A percentile compares a stretch with the other conserved stretches of the same genome.
Conservation (phyloP, 352 stramenopile species). For the Phytophthora tentaculata region DNA sequence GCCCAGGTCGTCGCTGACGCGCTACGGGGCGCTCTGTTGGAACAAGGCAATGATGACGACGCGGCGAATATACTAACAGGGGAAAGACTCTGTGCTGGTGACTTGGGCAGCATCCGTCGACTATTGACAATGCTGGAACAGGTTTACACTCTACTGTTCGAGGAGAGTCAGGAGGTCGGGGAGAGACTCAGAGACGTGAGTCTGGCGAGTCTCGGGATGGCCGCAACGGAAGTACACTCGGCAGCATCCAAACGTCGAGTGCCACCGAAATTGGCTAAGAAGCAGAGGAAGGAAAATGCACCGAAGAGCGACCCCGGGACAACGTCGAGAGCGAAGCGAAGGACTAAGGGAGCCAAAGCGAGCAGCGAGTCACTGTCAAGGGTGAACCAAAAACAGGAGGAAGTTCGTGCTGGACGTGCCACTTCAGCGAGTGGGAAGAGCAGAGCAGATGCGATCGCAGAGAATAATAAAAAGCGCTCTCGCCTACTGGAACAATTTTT, state of each 20-base stretch:
- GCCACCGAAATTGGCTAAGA: constrained; percentile 30
- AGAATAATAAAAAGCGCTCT: constrained; percentile 46
- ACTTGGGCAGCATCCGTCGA: constrained; percentile 54
- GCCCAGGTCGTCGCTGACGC: constrained; percentile 88
- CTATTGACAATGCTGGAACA: constrained; percentile 65
- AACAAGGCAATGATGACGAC: constrained; percentile 46
- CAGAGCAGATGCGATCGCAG: constrained; percentile 27
- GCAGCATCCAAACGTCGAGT: constrained; percentile 3
- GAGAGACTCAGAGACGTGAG: constrained; percentile 28
- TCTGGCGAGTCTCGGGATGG: constrained; percentile 30
- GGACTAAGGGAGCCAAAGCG: neutral
- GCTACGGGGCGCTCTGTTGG: constrained; percentile 70
- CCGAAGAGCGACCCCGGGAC: constrained; percentile 23
- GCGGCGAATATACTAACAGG: constrained; percentile 61
- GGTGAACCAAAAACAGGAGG: constrained; percentile 27
- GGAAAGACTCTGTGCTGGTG: constrained; percentile 52
- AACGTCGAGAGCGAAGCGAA: constrained; percentile 11
- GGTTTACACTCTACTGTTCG: constrained; percentile 64
- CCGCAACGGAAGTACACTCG: neutral
- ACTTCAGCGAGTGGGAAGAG: neutral
- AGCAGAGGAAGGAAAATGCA: constrained; percentile 19
- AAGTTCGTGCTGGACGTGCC: constrained; percentile 29
- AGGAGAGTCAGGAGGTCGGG: constrained; percentile 37
- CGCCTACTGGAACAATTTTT: constrained; percentile 28
- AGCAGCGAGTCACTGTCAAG: constrained; percentile 4